These are phyloP conservation scores for Glycine latifolia DNA, from an alignment of 306 rosid genomes.

Conservation along the genomic window DNA sequence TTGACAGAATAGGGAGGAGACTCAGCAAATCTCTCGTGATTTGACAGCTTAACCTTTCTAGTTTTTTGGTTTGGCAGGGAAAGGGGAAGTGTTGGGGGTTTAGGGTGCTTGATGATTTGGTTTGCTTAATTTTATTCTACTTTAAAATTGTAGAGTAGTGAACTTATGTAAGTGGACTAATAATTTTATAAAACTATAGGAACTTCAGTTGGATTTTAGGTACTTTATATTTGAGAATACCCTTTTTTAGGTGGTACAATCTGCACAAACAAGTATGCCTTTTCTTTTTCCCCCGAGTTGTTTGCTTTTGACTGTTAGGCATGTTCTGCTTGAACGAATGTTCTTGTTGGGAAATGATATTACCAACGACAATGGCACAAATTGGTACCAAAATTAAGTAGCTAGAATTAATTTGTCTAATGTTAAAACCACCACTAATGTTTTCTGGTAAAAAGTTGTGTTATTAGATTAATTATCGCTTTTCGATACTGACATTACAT, in stretches of 20 bases:
- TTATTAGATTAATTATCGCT: too few relatives aligned
- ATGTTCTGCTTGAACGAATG: neutral
- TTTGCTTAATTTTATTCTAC: slow-evolving; percentile 21
- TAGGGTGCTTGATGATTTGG: slow-evolving; percentile 34
- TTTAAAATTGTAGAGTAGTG: slow-evolving; percentile 6
- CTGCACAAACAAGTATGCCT: neutral
- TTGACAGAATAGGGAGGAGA: slow-evolving; percentile 50
- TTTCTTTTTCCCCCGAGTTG: neutral
- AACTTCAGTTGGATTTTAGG: slow-evolving; percentile 28
- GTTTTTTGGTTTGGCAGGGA: slow-evolving; percentile 22
- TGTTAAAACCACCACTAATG: neutral
- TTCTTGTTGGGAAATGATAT: neutral
- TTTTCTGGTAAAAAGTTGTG: neutral
- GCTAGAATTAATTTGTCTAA: neutral
- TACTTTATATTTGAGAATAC: slow-evolving; percentile 24
- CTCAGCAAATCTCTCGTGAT: neutral
- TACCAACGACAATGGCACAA: neutral
- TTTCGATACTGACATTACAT: neutral
- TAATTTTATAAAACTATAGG: neutral
- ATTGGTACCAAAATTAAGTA: neutral
- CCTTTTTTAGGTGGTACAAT: slow-evolving; percentile 1
- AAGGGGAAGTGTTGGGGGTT: neutral
- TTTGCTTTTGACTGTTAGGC: neutral
- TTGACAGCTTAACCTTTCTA: slow-evolving; percentile 16
- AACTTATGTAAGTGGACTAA: slow-evolving; percentile 10